These are phyloP conservation scores for Teunomyces kruisii DNA, from an alignment of 805 yeast species.

Conservation along the genomic window DNA sequence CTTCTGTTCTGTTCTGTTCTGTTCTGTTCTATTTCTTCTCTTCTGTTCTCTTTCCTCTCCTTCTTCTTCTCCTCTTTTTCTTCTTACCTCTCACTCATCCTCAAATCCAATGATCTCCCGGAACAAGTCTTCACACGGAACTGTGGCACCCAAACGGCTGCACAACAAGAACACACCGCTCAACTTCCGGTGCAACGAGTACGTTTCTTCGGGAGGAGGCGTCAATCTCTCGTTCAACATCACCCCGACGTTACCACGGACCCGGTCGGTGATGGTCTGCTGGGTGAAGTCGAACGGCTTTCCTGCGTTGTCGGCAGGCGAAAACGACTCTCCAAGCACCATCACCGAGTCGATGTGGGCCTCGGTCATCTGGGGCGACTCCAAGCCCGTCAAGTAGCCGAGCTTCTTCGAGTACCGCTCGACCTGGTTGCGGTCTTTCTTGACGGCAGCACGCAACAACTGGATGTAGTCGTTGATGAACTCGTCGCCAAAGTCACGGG, in stretches of 20 bases:
- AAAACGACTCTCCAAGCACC: conserved; percentile 91
- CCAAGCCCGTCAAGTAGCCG: conserved; percentile 91
- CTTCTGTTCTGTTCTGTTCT: neutral
- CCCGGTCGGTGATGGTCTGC: conserved; percentile 94
- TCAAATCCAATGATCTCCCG: conserved; percentile 67
- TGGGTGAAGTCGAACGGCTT: conserved; percentile 65
- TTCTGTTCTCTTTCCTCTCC: neutral
- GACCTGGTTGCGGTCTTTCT: conserved; percentile 62
- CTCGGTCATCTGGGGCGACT: conserved; percentile 79
- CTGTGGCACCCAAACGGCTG: conserved; percentile 77
- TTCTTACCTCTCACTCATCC: too few species aligned
- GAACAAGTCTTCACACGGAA: conserved; percentile 78
- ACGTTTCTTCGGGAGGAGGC: conserved; percentile 98
- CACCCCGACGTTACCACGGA: conserved; percentile 78
- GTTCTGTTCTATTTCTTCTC: neutral
- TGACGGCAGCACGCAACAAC: conserved; percentile 72
- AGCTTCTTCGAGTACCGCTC: conserved; percentile 65
- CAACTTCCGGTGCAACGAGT: conserved; percentile 91
- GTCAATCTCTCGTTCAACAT: conserved; percentile 91
- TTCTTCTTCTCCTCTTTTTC: conserved; percentile 4
- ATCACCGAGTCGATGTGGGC: conserved; percentile 92
- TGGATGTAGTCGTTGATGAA: conserved; percentile 70
- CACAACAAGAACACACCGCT: conserved; percentile 92
- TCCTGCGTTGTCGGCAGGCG: conserved; percentile 49
- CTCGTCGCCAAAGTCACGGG: conserved; percentile 69